A percentile compares a stretch with the other conserved stretches of the same genome.
Evolutionary conservation across 1,139 yeast genomes (phyloP).

Genomic region (Lodderomyces jiufengensis): DNA sequence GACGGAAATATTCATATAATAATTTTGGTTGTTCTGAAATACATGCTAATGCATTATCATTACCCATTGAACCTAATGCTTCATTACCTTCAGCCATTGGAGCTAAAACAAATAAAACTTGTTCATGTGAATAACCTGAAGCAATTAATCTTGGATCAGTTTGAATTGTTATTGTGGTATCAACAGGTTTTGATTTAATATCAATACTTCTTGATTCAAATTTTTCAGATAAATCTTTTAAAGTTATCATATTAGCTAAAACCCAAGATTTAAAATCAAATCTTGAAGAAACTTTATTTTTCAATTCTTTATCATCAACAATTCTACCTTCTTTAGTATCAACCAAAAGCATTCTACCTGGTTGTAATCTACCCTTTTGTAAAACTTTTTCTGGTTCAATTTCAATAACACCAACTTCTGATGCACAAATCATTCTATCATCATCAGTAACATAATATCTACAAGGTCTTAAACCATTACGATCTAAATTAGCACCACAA

Average conservation of each 20-base stretch:
- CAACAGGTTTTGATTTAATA: slow-evolving; percentile 22
- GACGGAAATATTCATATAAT: slow-evolving; percentile 91
- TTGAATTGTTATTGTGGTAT: slow-evolving; percentile 48
- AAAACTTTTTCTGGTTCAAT: slow-evolving; percentile 79
- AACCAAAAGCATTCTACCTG: slow-evolving; percentile 94
- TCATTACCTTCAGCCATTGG: slow-evolving; percentile 98
- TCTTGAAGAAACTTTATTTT: slow-evolving; percentile 74
- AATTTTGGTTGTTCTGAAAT: slow-evolving; percentile 89
- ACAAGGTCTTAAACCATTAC: slow-evolving; percentile 98
- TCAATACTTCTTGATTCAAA: slow-evolving; percentile 48
- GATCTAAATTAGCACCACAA: slow-evolving; percentile 96
- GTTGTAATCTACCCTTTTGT: slow-evolving; percentile 91
- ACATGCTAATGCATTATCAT: slow-evolving; percentile 96
- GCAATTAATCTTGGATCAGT: slow-evolving; percentile 81
- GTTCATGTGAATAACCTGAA: slow-evolving; percentile 91
- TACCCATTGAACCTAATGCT: slow-evolving; percentile 98
- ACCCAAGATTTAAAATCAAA: slow-evolving; percentile 95
- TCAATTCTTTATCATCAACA: slow-evolving; percentile 89
- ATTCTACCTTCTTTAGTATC: slow-evolving; percentile 91
- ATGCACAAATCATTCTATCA: slow-evolving; percentile 94
- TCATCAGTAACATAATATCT: slow-evolving; percentile 94
- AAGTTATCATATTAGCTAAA: slow-evolving; percentile 75
- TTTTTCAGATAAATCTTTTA: slow-evolving; percentile 68
- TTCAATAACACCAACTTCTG: slow-evolving; percentile 96
- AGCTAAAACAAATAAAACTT: slow-evolving; percentile 73